Conservation (phyloP, 2,329 filamentous ascomycete species). For the Botrytis fragariae region DNA sequence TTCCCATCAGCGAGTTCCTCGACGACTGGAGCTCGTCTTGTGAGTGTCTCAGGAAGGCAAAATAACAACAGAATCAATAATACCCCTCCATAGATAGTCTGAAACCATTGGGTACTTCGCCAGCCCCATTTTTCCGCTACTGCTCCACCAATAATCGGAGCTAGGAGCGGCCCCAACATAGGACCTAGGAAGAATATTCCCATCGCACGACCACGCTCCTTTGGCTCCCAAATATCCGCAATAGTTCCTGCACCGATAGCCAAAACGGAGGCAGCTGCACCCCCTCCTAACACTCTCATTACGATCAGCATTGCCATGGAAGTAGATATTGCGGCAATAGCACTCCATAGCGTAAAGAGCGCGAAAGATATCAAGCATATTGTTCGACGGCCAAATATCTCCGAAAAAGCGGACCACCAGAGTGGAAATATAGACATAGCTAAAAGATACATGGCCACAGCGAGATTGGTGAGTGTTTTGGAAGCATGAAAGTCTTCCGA, state of each 20-base stretch:
- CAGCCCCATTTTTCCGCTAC: slow-evolving; percentile 69
- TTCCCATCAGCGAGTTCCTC: background rate
- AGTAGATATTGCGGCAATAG: slow-evolving; percentile 65
- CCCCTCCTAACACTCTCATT: slow-evolving; percentile 71
- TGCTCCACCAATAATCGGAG: slow-evolving; percentile 73
- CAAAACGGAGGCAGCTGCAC: slow-evolving; percentile 76
- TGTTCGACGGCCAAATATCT: slow-evolving; percentile 68
- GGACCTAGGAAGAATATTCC: slow-evolving; percentile 79
- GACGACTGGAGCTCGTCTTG: background rate
- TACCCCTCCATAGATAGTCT: slow-evolving; percentile 65
- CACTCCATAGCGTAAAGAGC: slow-evolving; percentile 68
- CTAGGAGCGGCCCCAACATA: slow-evolving; percentile 68
- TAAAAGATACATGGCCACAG: slow-evolving; percentile 78
- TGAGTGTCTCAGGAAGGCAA: slow-evolving; percentile 63
- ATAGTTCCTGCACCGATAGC: slow-evolving; percentile 82
- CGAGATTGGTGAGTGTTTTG: slow-evolving; percentile 68
- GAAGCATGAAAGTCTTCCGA: slow-evolving; percentile 59
- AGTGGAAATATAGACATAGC: slow-evolving; percentile 80
- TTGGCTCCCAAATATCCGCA: slow-evolving; percentile 74
- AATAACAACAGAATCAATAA: slow-evolving; percentile 57
- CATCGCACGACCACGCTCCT: slow-evolving; percentile 76
- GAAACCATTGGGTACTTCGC: slow-evolving; percentile 76
- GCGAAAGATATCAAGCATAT: slow-evolving; percentile 75
- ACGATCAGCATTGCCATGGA: slow-evolving; percentile 75
- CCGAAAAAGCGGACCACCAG: slow-evolving; percentile 79